Evolutionary conservation across 495 filamentous ascomycete genomes (phyloP), one percentile per base, ranked within the genome.

Genomic region (Aspergillus olivimuriae): DNA sequence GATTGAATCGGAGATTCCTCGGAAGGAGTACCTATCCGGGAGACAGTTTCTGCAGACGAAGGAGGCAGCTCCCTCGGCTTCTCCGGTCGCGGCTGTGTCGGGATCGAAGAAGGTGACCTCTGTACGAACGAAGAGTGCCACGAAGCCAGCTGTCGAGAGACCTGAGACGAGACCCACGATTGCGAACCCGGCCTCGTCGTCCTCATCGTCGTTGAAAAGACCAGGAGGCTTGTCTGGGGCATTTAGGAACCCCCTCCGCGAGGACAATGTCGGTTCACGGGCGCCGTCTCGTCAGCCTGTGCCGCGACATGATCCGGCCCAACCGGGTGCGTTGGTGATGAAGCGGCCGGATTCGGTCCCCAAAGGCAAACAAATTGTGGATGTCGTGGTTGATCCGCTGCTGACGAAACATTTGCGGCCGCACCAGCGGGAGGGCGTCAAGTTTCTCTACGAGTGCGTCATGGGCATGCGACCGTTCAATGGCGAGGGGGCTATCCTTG

Each of bases 391-490:
- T 1, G 86, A 91, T 62, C 86, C 86, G 9, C 58, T 84, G 20
- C 60, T 91, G n/a, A 55, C 61, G 0, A 77, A 78, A 48, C 74
- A 81, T 47, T 63, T 91, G 11, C 81, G 86, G 2, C 74, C 77
- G 26, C 86, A 91, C 60, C 86, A 91, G 61, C 75, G 84, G 3
- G 82, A 86, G 50, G 86, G 86, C 34, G 81, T 89, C 12, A 69
- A 76, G 46, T 91, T 91, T 51, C 61, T 91, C 30, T 91, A 91
- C 51, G 85, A 89, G 60, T 89, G 86, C 58, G 80, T 91, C 0
- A 91, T 91, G 86, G 86, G 86, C 9, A 76, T 87, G 74, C 69
- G 82, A 32, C 57, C 68, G 20, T 87, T 78, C 49, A 79, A 81
- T 48, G 84, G 86, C 0, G 76, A 83, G 55, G 86, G 86, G 9